Evolutionary conservation across 169 alveolate species (phyloP), one percentile per base, ranked within the genome.

Genomic region (Besnoitia besnoiti): DNA sequence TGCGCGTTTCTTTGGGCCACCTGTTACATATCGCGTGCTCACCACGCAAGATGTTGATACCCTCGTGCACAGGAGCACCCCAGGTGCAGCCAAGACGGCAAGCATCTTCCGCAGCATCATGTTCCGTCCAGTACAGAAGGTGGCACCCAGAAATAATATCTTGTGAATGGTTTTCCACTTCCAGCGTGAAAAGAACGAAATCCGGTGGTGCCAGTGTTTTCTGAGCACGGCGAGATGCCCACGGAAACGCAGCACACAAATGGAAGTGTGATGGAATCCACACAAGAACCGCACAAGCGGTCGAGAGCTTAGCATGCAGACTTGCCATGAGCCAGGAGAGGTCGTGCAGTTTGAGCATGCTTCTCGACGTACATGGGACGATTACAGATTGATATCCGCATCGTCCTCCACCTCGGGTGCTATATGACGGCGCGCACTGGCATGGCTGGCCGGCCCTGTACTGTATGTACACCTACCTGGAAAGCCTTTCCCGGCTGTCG

Each of bases 11-110:
- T 5, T 55, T 55, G 35, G 27, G 61, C 16, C 40, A 51, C 37
- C 40, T 8, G 14, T 30, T 51, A 8, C 8, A 40, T 2, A 16
- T 5, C 35, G 8, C 21, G 19, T 42, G 40, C 59, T 46, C 21
- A 77, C 87, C 87, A 24, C 87, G 87, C 61, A 77, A 27, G 47
- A 77, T 30, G n/a, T 77, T 77, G 50, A 42, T 40, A 30, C 87
- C 87, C 50, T 30, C 37, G 59, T 12, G 61, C 59, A 77, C 87
- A 40, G 47, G 37, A 24, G 16, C 51, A 16, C 87, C 61, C 40
- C 61, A 30, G 8, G 61, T 39, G 47, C 87, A 77, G 59, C 87
- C 87, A 24, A 42, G n/a, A 4, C 61, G 61, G 47, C 87, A 77
- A 0, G 87, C 37, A n/a, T 67, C 46, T 16, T 77, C 84, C 19